Conservation (phyloP, 225 moss, liverwort and hornwort species). For the Bryoerythrophyllum caledonicum region DNA sequence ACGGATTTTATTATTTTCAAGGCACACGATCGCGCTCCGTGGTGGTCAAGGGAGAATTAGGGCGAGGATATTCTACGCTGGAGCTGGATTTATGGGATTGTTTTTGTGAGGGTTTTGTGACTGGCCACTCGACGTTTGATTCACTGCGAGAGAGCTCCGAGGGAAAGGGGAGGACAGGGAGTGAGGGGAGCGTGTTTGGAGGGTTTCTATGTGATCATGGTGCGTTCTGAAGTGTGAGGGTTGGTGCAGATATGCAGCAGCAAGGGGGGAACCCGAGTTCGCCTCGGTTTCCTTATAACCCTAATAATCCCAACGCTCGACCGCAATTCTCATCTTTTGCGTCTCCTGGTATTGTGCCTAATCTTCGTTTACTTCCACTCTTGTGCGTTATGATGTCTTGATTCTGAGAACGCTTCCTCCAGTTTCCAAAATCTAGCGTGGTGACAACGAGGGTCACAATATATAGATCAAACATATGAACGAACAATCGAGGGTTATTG, state of each 20-base stretch:
- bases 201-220: background rate
- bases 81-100: too few relatives aligned
- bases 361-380: background rate
- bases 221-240: background rate
- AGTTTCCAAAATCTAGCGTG: background rate
- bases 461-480: too few relatives aligned
- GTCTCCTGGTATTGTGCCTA: conserved; percentile 32
- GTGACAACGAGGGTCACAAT: background rate
- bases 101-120: too few relatives aligned
- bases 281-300: conserved; percentile 43
- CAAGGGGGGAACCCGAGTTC: conserved; percentile 52
- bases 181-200: background rate
- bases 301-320: conserved; percentile 21
- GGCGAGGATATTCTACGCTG: too few relatives aligned
- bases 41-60: too few relatives aligned
- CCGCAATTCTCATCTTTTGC: conserved; percentile 49
- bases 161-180: background rate
- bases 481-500: background rate
- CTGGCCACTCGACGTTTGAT: too few relatives aligned
- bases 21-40: too few relatives aligned
- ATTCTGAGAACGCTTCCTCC: background rate
- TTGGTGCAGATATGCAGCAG: conserved; percentile 51
- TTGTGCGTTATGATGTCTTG: background rate
- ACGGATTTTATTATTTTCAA: background rate
- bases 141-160: too few relatives aligned